Base-by-base conservation (phyloP, 2,329 filamentous ascomycete species). In the Cladosporium velox region DNA sequence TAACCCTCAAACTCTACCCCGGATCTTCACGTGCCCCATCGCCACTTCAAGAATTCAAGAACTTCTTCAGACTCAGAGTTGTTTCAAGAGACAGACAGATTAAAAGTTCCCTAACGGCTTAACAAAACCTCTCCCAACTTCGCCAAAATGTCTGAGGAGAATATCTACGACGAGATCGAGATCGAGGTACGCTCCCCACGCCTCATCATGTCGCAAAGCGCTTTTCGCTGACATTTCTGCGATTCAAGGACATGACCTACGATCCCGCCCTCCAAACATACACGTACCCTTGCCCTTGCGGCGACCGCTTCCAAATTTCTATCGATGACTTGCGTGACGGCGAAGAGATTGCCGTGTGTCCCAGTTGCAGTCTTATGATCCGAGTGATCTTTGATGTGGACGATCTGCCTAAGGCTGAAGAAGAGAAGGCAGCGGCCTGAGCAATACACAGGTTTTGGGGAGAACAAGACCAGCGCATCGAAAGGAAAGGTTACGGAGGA, bases 281-380 rank as follows among this genome's bases (percentile, higher is more conserved):
- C 82, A 91, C 94, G 81, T 97, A 96, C 78, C 95, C 95, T 15
- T 99, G 95, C 78, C 95, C 95, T 1, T 99, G 95, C 80, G 95
- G 95, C 82, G 95, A 99, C 81, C 88, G 91, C 67, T 99, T 99
- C 82, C 91, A 97, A 82, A 97, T 95, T 75, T 87, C 86, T 24
- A 87, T 98, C 65, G 87, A 85, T 65, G 93, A 98, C 78, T 83
- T 99, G 73, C 86, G 89, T 66, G 93, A 98, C 76, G 91, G 92
- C 69, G 88, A 94, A 77, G 93, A 98, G 72, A 93, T 99, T 75
- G 95, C 91, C n/a, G 91, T 98, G 12, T 99, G 95, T 75, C 95
- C 95, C 26, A 97, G 93, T 77, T 99, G 95, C 80, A 97, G 93
- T 78, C 82, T 99, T 73, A 97, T 96, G 92, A 97, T 99, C 66